Conservation (phyloP, 2,329 filamentous ascomycete genomes). For the Arachnomyces sp. region DNA sequence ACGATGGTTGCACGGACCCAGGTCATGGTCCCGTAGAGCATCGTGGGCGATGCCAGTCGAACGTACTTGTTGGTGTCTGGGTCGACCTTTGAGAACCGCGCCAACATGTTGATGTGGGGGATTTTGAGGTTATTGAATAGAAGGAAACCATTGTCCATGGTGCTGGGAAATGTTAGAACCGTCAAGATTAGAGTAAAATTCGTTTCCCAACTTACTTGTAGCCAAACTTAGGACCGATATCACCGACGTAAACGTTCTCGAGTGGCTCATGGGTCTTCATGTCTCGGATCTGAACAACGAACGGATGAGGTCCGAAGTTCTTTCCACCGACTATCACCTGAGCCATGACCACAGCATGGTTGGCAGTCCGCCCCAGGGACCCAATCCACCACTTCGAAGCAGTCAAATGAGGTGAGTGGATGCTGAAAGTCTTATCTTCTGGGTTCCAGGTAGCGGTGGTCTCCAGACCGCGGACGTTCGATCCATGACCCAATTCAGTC, state of each 20-base stretch:
- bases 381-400: slow-evolving; percentile 83
- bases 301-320: slow-evolving; percentile 66
- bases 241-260: slow-evolving; percentile 64
- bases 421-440: slow-evolving; percentile 64
- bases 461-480: slow-evolving; percentile 66
- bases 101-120: slow-evolving; percentile 66
- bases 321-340: slow-evolving; percentile 64
- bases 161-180: slow-evolving; percentile 32
- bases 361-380: slow-evolving; percentile 66
- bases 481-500: slow-evolving; percentile 72
- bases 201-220: slow-evolving; percentile 48
- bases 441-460: slow-evolving; percentile 68
- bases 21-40: slow-evolving; percentile 69
- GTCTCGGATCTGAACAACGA: slow-evolving; percentile 67
- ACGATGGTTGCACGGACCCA: slow-evolving; percentile 69
- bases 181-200: neutral
- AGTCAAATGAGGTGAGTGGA: slow-evolving; percentile 67
- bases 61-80: slow-evolving; percentile 61
- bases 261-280: slow-evolving; percentile 62
- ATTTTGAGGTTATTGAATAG: slow-evolving; percentile 70
- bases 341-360: slow-evolving; percentile 71
- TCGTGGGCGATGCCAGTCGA: slow-evolving; percentile 56
- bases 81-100: slow-evolving; percentile 63
- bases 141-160: slow-evolving; percentile 75
- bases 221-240: slow-evolving; percentile 73